Percentiles rank a stretch among this genome's conserved stretches.
Conservation (phyloP, 768 basidiomycete genomes). For the Hericium coralloides region DNA sequence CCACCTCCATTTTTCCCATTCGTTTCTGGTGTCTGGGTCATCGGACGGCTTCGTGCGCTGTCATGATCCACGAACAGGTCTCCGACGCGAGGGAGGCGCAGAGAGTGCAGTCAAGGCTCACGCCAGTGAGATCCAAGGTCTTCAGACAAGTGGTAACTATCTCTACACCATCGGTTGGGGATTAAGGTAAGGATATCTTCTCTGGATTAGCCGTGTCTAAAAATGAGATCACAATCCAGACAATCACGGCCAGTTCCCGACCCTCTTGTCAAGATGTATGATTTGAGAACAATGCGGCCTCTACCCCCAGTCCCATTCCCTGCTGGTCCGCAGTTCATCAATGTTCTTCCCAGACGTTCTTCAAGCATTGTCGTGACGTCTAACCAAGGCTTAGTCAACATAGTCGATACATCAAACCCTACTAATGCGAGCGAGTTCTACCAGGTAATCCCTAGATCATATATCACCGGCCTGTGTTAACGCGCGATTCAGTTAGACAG, state of each 20-base stretch:
- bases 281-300: constrained; percentile 74
- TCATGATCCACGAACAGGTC: constrained; percentile 60
- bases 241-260: constrained; percentile 85
- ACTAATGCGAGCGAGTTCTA: constrained; percentile 65
- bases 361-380: constrained; percentile 72
- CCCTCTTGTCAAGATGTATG: constrained; percentile 88
- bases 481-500: constrained; percentile 44
- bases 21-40: constrained; percentile 57
- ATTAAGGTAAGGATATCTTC: constrained; percentile 47
- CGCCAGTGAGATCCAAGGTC: constrained; percentile 69
- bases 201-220: not conserved
- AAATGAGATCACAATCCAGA: constrained; percentile 30
- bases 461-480: not conserved
- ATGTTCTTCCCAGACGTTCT: constrained; percentile 66
- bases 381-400: constrained; percentile 73
- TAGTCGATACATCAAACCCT: constrained; percentile 72
- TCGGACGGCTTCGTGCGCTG: constrained; percentile 67
- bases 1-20: constrained; percentile 59
- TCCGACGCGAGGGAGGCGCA: constrained; percentile 35
- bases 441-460: constrained; percentile 42
- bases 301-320: constrained; percentile 85
- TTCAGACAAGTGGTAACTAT: constrained; percentile 72
- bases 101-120: constrained; percentile 70
- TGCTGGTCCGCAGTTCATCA: constrained; percentile 79
- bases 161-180: constrained; percentile 85